Evolutionary conservation across 2,329 filamentous ascomycete species (phyloP), one percentile per base, ranked within the genome.

Genomic region (Drechmeria coniospora): DNA sequence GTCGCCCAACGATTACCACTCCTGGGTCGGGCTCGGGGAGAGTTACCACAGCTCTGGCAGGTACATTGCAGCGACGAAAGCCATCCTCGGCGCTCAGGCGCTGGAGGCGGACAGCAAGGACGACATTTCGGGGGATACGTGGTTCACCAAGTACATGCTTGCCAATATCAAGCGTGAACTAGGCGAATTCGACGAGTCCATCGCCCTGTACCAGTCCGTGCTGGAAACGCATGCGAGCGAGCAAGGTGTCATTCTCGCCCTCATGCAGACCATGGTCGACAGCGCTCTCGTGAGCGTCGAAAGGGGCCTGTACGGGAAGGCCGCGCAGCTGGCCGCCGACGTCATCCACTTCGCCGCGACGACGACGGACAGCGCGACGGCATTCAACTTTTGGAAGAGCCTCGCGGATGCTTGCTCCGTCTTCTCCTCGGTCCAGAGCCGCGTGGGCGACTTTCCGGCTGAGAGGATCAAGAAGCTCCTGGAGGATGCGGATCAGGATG

Each of bases 81-180:
- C 90, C 1, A 90, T 95, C 39, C 62, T 80, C 19, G 79, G 92
- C 44, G 90, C 87, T 0, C 76, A 87, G 45, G 69, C 68, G 29
- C 63, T 93, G 4, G 80, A 87, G 36, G 62, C 69, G 16, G 61
- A 64, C 1, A 50, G 67, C 0, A 39, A 46, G 50, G 61, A n/a
- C 45, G 64, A 44, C 51, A 67, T 47, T 1, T 47, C 53, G 2
- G 73, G 68, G 1, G 79, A 92, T 39, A 79, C 71, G 8, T 98
- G 90, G 90, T 98, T 94, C 49, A 86, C 86, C 6, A 82, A 82
- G 46, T 94, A 94, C 51, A 92, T 98, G 77, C 69, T 95, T 34
- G 86, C 83, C 22, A 95, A 98, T 43, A 81, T 98, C 30, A 83
- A 84, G 50, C 74, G 86, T 29, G 87, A 95, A 46, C 64, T 95